A percentile compares a stretch with the other conserved stretches of the same genome.
Conservation (phyloP, 768 basidiomycete species). For the Tulasnella calospora region DNA sequence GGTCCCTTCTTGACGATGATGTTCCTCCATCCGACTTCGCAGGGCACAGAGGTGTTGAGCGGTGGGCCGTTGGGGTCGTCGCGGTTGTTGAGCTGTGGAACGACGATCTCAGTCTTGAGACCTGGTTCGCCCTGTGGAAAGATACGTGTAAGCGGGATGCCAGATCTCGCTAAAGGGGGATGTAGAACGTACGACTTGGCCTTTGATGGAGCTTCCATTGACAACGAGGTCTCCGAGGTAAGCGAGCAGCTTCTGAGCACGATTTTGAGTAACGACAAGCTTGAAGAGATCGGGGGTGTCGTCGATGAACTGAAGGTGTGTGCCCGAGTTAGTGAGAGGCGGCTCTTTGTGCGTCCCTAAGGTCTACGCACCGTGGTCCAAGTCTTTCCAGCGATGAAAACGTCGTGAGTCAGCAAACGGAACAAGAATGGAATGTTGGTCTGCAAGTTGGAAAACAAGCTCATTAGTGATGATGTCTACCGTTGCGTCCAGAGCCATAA, state of each 20-base stretch:
- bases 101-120: constrained; percentile 77
- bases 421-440: constrained; percentile 99
- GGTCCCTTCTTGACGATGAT: constrained; percentile 98
- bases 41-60: constrained; percentile 76
- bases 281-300: constrained; percentile 99
- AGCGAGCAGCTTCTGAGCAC: constrained; percentile 93
- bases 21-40: constrained; percentile 91
- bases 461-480: not conserved
- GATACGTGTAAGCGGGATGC: not conserved
- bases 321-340: not conserved
- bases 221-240: constrained; percentile 97
- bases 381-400: constrained; percentile 93
- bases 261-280: constrained; percentile 94
- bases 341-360: not conserved
- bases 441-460: constrained; percentile 39
- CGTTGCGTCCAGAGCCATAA: not conserved
- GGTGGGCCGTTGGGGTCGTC: constrained; percentile 69
- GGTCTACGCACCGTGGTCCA: constrained; percentile 78
- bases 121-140: constrained; percentile 76
- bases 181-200: constrained; percentile 57
- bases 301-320: constrained; percentile 77
- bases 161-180: not conserved
- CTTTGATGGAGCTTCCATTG: constrained; percentile 97
- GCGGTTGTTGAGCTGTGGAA: constrained; percentile 74
- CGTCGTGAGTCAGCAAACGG: constrained; percentile 92